A percentile compares a stretch with the other conserved stretches of the same genome.
Conservation (phyloP, 257 asterid species). For the Voacanga thouarsii region DNA sequence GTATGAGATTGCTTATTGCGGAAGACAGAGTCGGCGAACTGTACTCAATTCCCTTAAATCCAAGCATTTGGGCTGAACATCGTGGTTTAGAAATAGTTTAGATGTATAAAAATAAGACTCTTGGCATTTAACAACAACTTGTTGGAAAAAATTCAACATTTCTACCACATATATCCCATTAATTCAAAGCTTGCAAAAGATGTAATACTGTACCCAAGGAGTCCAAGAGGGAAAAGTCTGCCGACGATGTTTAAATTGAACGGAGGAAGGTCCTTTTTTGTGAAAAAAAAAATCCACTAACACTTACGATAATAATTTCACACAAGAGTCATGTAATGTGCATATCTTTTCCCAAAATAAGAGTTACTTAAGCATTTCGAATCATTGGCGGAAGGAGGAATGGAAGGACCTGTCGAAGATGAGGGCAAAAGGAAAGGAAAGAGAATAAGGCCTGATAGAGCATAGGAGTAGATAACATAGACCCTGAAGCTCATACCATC, state of each 20-base stretch:
- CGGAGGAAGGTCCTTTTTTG: conserved; percentile 55
- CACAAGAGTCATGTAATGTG: no score
- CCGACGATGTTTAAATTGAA: conserved; percentile 36
- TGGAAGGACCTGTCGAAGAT: conserved; percentile 13
- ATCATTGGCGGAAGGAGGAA: not conserved
- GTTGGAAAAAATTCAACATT: no score
- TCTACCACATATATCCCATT: no score
- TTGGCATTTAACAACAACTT: not conserved
- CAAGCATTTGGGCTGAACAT: conserved; percentile 21
- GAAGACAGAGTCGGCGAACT: conserved; percentile 78
- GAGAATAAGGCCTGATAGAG: conserved; percentile 20
- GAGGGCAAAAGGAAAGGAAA: conserved; percentile 24
- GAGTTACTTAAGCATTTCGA: not conserved
- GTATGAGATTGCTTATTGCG: conserved; percentile 65
- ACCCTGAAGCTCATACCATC: conserved; percentile 23
- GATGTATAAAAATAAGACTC: no score
- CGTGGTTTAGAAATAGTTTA: conserved; percentile 1
- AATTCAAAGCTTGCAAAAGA: no score
- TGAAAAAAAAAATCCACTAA: conserved; percentile 15
- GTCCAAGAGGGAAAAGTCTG: conserved; percentile 59
- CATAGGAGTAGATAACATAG: conserved; percentile 24
- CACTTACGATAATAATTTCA: no score
- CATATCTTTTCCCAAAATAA: not conserved
- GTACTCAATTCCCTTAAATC: conserved; percentile 47
- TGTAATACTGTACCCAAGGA: conserved; percentile 61